Evolutionary conservation across 306 rosid species (phyloP).

Genomic region (Medicago arabica): DNA sequence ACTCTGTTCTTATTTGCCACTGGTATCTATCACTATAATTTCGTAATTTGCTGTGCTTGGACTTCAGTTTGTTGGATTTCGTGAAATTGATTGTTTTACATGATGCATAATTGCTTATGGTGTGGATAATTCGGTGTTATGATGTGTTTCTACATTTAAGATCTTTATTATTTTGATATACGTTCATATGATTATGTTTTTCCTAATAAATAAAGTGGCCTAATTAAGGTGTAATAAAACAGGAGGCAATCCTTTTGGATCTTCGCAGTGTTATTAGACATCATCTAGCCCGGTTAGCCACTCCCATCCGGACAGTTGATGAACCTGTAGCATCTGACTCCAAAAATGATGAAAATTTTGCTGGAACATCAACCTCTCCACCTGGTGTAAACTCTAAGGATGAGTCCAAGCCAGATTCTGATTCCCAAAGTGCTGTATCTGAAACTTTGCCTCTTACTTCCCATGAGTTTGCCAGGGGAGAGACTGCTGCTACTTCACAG

Average conservation of each 20-base stretch:
- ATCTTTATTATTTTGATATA: neutral
- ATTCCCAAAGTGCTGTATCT: constrained; percentile 42
- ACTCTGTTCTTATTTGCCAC: neutral
- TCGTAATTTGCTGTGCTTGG: constrained; percentile 10
- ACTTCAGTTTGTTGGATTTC: neutral
- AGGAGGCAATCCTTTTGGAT: constrained; percentile 96
- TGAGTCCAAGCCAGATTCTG: constrained; percentile 51
- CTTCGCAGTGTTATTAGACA: constrained; percentile 93
- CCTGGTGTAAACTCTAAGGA: constrained; percentile 45
- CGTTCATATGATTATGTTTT: constrained; percentile 15
- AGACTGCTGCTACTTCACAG: constrained; percentile 2
- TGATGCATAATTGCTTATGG: constrained; percentile 16
- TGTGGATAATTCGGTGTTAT: neutral
- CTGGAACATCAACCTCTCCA: constrained; percentile 46
- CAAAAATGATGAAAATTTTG: constrained; percentile 57
- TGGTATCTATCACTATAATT: constrained; percentile 2
- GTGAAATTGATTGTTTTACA: no score
- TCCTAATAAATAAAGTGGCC: constrained; percentile 14
- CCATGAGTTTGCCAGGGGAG: constrained; percentile 53
- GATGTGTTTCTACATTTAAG: constrained; percentile 33
- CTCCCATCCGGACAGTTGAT: constrained; percentile 93
- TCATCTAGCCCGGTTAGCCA: constrained; percentile 91
- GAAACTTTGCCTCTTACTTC: constrained; percentile 49
- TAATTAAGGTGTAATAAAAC: constrained; percentile 46
- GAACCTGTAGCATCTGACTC: constrained; percentile 51